Base-by-base conservation (phyloP, 352 stramenopile genomes). In the Pythium aphanidermatum region DNA sequence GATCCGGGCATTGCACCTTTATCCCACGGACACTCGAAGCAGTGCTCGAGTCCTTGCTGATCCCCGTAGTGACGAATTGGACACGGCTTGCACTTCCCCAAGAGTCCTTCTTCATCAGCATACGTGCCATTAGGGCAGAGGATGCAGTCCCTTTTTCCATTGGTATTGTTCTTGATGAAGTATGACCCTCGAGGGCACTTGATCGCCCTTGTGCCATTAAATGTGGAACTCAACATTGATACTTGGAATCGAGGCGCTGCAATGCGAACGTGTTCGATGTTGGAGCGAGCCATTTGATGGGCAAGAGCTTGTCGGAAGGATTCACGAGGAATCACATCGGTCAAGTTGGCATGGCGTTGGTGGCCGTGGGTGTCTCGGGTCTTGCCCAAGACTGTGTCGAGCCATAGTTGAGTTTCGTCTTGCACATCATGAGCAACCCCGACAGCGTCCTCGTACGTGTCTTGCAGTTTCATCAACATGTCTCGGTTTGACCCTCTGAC, bases 111-210 rank as follows among this genome's bases (percentile, higher is more conserved):
- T 4, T 43, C 46, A 12, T 47, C 58, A 0, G 49, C 51, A 43
- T 59, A 77, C 0, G 56, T 69, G 0, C 73, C 73, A 12, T 39
- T n/a, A 2, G 63, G 44, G 48, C 76, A 86, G 10, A 23, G 32
- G n/a, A 49, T 30, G 29, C 55, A 64, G 2, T 25, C 40, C 10
- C 55, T 43, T n/a, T 29, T 20, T 8, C 37, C 29, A 14, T 25
- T 29, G 25, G n/a, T 11, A 1, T 14, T 1, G 33, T 55, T 33
- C 16, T 36, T 41, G 2, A 25, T 21, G 32, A 58, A 58, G 34
- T 25, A 44, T 7, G 49, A 52, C 5, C 54, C 54, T 12, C 42
- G 29, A n/a, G 54, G 54, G 24, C 54, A 62, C 7, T 36, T 46
- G 34, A 49, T 49, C 21, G 54, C 33, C 10, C 43, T 42, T 7